Evolutionary conservation across 2,329 filamentous ascomycete genomes (phyloP).

Genomic region (Thielaviopsis musarum): DNA sequence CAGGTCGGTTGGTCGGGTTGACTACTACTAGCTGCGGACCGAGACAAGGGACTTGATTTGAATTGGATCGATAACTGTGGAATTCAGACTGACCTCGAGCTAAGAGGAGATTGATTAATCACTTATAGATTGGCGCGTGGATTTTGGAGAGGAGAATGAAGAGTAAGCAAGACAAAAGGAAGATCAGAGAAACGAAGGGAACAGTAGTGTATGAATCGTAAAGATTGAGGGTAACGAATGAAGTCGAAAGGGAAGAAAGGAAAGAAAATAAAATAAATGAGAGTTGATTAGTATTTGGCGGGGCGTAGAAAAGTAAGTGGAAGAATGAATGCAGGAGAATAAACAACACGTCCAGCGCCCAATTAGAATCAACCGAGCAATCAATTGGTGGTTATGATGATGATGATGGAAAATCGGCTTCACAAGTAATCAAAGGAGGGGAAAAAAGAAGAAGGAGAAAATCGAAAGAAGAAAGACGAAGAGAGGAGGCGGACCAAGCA

Average conservation of each 20-base stretch:
- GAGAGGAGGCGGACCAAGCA: not conserved
- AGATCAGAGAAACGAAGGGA: not conserved
- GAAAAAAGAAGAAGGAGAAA: conserved; percentile 1
- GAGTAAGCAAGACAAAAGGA: not conserved
- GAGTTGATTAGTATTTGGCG: not conserved
- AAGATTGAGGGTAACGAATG: not conserved
- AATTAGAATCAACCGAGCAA: not conserved
- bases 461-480: not conserved
- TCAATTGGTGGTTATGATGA: not conserved
- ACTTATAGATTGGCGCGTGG: not conserved
- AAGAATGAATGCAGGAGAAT: conserved; percentile 5
- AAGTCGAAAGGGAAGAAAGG: not conserved
- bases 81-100: not conserved
- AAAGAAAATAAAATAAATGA: not conserved
- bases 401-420: not conserved
- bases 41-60: not conserved
- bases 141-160: not conserved
- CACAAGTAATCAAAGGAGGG: not conserved
- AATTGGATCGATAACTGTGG: not conserved
- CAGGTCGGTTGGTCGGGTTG: not conserved
- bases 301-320: not conserved
- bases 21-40: no score
- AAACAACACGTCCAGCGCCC: conserved; percentile 7
- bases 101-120: not conserved
- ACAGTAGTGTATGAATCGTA: not conserved